These are phyloP conservation scores for Mucuna pruriens DNA, from an alignment of 306 rosid species.

Conservation along the genomic window DNA sequence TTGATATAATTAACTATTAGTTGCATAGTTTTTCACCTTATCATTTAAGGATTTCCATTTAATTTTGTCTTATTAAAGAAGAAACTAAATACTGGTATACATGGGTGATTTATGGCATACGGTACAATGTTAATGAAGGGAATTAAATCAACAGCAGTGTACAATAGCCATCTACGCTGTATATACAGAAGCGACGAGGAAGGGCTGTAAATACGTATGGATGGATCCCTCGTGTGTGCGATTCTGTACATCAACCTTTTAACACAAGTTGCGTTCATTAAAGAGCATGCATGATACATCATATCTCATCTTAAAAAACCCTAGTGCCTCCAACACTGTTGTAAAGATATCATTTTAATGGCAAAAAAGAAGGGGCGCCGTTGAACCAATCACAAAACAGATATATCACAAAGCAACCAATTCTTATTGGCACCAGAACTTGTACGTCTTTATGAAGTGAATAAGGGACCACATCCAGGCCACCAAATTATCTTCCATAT, in stretches of 20 bases:
- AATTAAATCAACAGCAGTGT: neutral
- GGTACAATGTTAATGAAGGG: neutral
- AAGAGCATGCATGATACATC: slow-evolving; percentile 20
- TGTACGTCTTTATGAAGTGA: slow-evolving; percentile 43
- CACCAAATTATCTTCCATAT: slow-evolving; percentile 40
- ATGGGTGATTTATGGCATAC: neutral
- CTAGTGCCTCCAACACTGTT: slow-evolving; percentile 52
- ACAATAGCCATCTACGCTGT: neutral
- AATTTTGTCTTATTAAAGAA: neutral
- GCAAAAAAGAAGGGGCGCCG: slow-evolving; percentile 43
- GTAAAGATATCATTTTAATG: slow-evolving; percentile 46
- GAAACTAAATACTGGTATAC: neutral
- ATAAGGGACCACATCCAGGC: slow-evolving; percentile 75
- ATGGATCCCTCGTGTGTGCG: neutral
- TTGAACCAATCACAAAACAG: slow-evolving; percentile 45
- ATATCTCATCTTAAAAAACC: slow-evolving; percentile 47
- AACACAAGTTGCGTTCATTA: slow-evolving; percentile 38
- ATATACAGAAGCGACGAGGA: neutral
- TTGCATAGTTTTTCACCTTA: neutral
- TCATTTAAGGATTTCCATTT: neutral
- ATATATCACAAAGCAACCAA: slow-evolving; percentile 44
- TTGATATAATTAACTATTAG: neutral
- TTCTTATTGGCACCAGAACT: slow-evolving; percentile 46
- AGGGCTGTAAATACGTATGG: neutral
- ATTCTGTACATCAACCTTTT: slow-evolving; percentile 27